These are phyloP conservation scores for Eucalyptus leucophloia DNA, from an alignment of 345 rosid species.

Conservation along the genomic window DNA sequence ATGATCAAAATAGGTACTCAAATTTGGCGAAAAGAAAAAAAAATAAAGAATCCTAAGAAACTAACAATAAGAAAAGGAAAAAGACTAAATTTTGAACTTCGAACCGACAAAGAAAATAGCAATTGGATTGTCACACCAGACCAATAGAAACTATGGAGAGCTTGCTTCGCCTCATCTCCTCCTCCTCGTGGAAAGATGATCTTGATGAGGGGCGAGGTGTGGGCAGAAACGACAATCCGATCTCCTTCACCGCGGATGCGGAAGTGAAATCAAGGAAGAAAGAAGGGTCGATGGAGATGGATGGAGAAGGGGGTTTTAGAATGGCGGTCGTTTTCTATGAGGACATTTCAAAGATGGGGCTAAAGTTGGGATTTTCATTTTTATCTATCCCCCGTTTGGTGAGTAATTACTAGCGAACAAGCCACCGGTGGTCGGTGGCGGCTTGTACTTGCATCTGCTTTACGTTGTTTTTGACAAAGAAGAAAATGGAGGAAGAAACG, in stretches of 20 bases:
- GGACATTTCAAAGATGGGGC: not conserved
- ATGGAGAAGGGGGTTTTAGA: not conserved
- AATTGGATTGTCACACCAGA: constrained; percentile 16
- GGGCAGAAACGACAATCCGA: not conserved
- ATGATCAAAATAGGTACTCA: not conserved
- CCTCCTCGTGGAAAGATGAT: not conserved
- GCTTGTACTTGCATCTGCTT: fast-evolving
- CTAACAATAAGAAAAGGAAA: not conserved
- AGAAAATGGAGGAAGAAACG: too few species aligned
- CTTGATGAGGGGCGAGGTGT: not conserved
- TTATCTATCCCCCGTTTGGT: not conserved
- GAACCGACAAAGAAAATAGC: constrained; percentile 6
- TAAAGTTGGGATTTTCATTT: not conserved
- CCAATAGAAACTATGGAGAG: constrained; percentile 8
- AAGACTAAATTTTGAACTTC: not conserved
- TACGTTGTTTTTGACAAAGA: too few species aligned
- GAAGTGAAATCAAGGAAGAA: not conserved
- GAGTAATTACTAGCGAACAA: not conserved
- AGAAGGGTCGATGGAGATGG: not conserved
- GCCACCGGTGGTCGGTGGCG: not conserved
- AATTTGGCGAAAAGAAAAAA: not conserved
- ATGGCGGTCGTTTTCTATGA: not conserved
- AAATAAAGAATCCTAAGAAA: not conserved
- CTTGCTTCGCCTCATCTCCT: constrained; percentile 21
- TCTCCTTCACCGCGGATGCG: not conserved